Percentiles rank a stretch among this genome's conserved stretches.
Conservation (phyloP, 805 yeast genomes). For the Zygosaccharomyces kombuchaensis region DNA sequence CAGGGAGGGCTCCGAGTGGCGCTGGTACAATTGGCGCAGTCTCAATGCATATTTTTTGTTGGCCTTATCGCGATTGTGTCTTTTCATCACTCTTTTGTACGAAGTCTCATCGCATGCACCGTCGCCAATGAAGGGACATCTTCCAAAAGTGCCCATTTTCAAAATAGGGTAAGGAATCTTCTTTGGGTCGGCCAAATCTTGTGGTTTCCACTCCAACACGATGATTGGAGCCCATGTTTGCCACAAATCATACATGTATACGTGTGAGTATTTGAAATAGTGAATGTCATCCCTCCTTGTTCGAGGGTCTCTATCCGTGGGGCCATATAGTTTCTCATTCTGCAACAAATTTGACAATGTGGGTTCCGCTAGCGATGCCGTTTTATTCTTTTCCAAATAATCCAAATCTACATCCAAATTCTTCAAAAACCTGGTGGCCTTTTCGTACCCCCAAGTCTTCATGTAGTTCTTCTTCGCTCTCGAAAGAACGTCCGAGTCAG, state of each 20-base stretch:
- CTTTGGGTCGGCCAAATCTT: constrained; percentile 33
- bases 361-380: constrained; percentile 28
- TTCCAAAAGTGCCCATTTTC: constrained; percentile 46
- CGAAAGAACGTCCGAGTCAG: constrained; percentile 57
- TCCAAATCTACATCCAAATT: constrained; percentile 50
- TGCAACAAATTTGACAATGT: constrained; percentile 60
- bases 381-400: constrained; percentile 23
- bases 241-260: constrained; percentile 75
- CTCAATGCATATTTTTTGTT: constrained; percentile 32
- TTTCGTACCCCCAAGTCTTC: constrained; percentile 86
- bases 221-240: constrained; percentile 78
- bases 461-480: constrained; percentile 56
- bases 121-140: constrained; percentile 78
- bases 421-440: constrained; percentile 72
- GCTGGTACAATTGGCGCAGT: constrained; percentile 31
- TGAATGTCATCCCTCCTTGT: constrained; percentile 82
- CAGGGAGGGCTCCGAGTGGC: constrained; percentile 25
- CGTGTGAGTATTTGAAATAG: constrained; percentile 69
- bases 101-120: constrained; percentile 29
- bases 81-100: constrained; percentile 28
- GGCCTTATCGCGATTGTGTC: constrained; percentile 31
- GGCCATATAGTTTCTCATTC: constrained; percentile 82
- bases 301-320: constrained; percentile 81
- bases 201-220: constrained; percentile 70
- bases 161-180: constrained; percentile 36